Base-by-base conservation (phyloP, 495 filamentous ascomycete species). In the Cercophora sp. region DNA sequence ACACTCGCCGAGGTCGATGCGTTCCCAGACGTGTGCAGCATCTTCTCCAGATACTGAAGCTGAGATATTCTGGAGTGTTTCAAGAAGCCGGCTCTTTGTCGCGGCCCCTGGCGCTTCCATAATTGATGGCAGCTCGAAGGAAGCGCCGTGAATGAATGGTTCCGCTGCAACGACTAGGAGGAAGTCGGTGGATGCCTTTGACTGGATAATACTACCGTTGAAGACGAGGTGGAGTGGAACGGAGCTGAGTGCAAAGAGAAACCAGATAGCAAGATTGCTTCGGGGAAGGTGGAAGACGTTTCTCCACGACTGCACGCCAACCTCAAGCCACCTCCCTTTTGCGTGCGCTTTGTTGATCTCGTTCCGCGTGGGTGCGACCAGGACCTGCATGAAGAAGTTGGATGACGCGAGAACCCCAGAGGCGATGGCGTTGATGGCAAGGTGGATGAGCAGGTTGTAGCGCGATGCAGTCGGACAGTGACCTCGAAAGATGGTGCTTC, bases 331-430 rank as follows among this genome's bases (percentile, higher is more conserved):
- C 23, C 15, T 42, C 9, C 49, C 6, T 15, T 49, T 49, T 8
- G 18, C 24, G 22, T 54, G 51, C 22, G 34, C 51, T 3, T 25
- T 22, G 23, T 54, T 43, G 16, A 54, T 18, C 6, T 47, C 43
- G 31, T 3, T 18, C 4, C 51, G 41, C 5, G 51, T 39, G 5
- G 51, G 51, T 19, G 42, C 51, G 24, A 20, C 31, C n/a, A 54
- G 19, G 9, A 39, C 24, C 51, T 54, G 51, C 51, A 54, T 54
- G 23, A 47, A 54, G 32, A 47, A 54, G 43, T 48, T 54, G 42
- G 42, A 47, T 8, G 32, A 39, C 4, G 51, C 42, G 1, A 54
- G 11, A 8, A 48, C n/a, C 9, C 43, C 18, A 11, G 51, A 24
- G 16, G 27, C 25, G 42, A 54, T 25, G 5, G 48, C 8, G 51